Base-by-base conservation (phyloP, 2,329 filamentous ascomycete genomes). In the Myriosclerotinia curreyana region DNA sequence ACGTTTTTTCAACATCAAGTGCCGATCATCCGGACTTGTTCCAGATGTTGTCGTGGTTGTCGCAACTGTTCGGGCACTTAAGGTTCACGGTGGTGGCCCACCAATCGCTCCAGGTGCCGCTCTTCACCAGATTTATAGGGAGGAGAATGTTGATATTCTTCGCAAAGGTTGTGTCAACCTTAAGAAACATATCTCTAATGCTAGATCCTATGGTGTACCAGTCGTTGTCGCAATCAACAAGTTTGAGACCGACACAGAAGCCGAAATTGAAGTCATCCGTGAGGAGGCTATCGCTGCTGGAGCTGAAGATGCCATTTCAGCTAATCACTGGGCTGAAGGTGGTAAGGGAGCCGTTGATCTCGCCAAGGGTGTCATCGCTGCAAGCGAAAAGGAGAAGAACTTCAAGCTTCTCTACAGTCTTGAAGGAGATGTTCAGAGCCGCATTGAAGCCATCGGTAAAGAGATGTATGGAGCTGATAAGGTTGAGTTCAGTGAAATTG, bases 1-100 rank as follows among this genome's bases (percentile, higher is more conserved):
- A 83, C 90, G 95, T 60, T 99, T 99, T 84, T 98, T 99, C 86
- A 98, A 99, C 82, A 98, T 99, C 83, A 99, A 99, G 83, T 98
- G 95, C 80, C 90, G 95, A 66, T 90, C 92, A 12, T 97, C 94
- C 7, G 94, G 94, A 31, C 87, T 99, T 53, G 86, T 92, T 2
- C 95, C 95, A 2, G 95, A 99, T 74, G 91, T 92, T 1, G 93
- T 96, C 8, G 92, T 99, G 52, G 88, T 99, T 65, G 95, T 99
- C 46, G 94, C 95, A 31, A 99, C 95, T 2, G 91, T 99, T 53
- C 89, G 95, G 70, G 95, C 95, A 8, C 83, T 99, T 69, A 99
- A 99, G 83, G 93, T 97, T 5, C 95, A 99, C 77, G 95, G 95
- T 62, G 95, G 94, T 65, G 95, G 93, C 22, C 94, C 95, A n/a